Evolutionary conservation across 176 grass and related monocot genomes (phyloP).

Genomic region (Avena insularis): DNA sequence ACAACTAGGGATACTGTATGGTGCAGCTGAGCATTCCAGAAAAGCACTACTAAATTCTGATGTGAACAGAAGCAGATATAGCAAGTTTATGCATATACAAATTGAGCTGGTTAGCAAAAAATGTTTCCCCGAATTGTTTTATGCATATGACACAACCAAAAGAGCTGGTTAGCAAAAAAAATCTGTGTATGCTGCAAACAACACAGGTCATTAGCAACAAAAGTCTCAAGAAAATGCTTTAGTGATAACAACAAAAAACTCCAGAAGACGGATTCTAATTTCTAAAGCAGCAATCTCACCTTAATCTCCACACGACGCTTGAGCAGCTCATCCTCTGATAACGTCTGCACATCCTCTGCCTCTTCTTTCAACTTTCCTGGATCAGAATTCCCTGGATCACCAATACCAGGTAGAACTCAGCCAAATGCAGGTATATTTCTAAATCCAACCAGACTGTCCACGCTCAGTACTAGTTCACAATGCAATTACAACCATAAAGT

Average conservation of each 20-base stretch:
- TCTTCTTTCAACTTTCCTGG: conserved; percentile 84
- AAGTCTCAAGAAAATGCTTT: conserved; percentile 2
- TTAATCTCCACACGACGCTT: conserved; percentile 77
- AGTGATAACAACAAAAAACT: not conserved
- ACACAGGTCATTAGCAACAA: not conserved
- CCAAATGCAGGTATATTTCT: conserved; percentile 24
- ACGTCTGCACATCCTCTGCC: conserved; percentile 62
- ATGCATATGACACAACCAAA: not conserved
- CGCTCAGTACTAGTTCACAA: not conserved
- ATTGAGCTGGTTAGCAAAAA: too few species aligned
- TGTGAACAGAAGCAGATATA: not conserved
- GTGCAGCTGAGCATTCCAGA: not conserved
- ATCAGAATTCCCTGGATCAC: conserved; percentile 83
- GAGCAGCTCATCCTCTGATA: conserved; percentile 67
- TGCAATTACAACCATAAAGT: not conserved
- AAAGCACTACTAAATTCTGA: not conserved
- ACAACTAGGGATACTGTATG: not conserved
- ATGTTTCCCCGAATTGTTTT: too few species aligned
- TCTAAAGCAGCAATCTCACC: conserved; percentile 51
- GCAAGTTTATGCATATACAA: not conserved
- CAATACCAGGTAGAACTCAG: conserved; percentile 28
- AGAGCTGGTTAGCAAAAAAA: too few species aligned
- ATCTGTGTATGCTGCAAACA: too few species aligned
- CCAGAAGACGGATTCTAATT: conserved; percentile 24
- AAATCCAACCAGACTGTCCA: not conserved